Evolutionary conservation across 331 rosid species (phyloP).

Genomic region (Acacia pycnantha): DNA sequence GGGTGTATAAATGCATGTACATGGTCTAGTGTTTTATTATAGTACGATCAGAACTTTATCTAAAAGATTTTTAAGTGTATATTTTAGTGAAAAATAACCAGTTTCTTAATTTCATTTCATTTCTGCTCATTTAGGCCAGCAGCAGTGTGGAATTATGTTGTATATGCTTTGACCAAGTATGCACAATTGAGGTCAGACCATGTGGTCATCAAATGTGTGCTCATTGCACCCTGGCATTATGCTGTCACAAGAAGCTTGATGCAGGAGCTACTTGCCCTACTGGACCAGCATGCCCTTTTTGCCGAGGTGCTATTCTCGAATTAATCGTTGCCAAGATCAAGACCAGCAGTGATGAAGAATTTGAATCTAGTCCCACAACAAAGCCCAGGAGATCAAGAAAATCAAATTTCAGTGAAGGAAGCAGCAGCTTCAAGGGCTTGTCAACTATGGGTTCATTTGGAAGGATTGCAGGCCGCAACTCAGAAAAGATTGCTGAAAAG

Average conservation of each 20-base stretch:
- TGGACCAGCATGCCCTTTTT: conserved; percentile 83
- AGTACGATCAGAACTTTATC: background rate
- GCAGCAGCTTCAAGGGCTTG: conserved; percentile 88
- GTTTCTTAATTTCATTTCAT: conserved; percentile 28
- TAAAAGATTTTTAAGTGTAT: background rate
- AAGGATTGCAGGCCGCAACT: conserved; percentile 55
- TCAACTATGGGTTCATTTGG: conserved; percentile 76
- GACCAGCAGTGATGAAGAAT: conserved; percentile 45
- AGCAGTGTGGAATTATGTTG: conserved; percentile 71
- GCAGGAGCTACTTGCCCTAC: conserved; percentile 41
- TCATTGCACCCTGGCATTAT: conserved; percentile 76
- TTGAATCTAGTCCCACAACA: conserved; percentile 54
- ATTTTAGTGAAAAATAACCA: background rate
- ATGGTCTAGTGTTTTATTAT: background rate
- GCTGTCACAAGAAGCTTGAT: conserved; percentile 87
- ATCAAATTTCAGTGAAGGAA: conserved; percentile 86
- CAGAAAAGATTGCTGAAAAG: conserved; percentile 58
- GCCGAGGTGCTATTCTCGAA: conserved; percentile 68
- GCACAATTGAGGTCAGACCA: conserved; percentile 83
- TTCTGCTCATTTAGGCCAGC: conserved; percentile 49
- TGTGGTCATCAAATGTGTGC: conserved; percentile 98
- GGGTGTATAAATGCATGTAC: background rate
- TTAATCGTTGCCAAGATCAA: conserved; percentile 64
- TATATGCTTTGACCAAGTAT: conserved; percentile 88
- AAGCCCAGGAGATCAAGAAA: conserved; percentile 77